Base-by-base conservation (phyloP, 768 basidiomycete genomes). In the Leucocoprinus birnbaumii region DNA sequence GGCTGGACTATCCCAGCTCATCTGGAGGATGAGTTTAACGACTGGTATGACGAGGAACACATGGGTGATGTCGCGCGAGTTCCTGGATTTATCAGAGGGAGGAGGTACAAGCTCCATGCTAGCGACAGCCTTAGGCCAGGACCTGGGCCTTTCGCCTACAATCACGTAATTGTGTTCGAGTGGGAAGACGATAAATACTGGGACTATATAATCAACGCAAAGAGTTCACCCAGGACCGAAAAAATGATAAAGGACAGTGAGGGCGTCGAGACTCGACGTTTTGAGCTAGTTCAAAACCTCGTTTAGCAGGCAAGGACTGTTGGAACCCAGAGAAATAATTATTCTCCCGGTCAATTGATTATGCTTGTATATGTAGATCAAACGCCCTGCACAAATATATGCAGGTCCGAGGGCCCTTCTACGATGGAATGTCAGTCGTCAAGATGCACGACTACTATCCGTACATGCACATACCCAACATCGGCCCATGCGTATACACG, bases 11-110 rank as follows among this genome's bases (percentile, higher is more conserved):
- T 59, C 1, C 44, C 62, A 1, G 27, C 63, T 1, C 64, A 68
- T 24, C 50, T 51, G 3, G 69, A 67, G 14, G 65, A 61, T 0
- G 72, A 70, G 19, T 65, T 72, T 53, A 69, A 73, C 56, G 63
- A 60, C 38, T 73, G 71, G 70, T 73, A 73, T 55, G 62, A 71
- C 16, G 69, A 68, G 37, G 71, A 72, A 43, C 70, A 73, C 41
- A 62, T 73, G 49, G 62, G 58, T 3, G 53, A 66, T 46, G 51
- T 72, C 8, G 48, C 66, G 22, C 65, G 65, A 51, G 54, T 66
- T 2, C 66, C 67, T 18, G 70, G 72, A 16, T 75, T 67, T 62
- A 53, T 62, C 26, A 60, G 69, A 42, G 63, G 60, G 13, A 58
- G 69, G 35, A 61, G 73, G 24, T 74, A 59, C 62, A 63, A 64